These are phyloP conservation scores for Clitoria ternatea DNA, from an alignment of 306 rosid species.

Conservation along the genomic window DNA sequence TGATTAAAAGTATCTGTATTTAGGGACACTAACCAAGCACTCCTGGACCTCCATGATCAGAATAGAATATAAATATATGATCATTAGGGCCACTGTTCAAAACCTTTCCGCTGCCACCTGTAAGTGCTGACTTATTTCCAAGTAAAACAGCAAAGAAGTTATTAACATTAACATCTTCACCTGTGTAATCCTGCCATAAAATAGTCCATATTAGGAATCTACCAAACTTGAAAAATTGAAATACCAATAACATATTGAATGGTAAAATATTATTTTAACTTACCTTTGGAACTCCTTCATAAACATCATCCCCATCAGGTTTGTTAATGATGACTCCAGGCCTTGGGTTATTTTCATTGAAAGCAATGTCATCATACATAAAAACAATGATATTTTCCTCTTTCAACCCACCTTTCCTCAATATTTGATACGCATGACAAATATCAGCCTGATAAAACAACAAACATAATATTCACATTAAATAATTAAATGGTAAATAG, in stretches of 20 bases:
- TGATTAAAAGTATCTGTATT: background rate
- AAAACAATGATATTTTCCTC: conserved; percentile 94
- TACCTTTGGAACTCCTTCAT: conserved; percentile 94
- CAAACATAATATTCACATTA: background rate
- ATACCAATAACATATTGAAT: background rate
- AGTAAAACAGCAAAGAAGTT: conserved; percentile 81
- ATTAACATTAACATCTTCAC: conserved; percentile 58
- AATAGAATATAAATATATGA: conserved; percentile 78
- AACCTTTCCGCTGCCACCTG: conserved; percentile 94
- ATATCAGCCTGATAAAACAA: conserved; percentile 63
- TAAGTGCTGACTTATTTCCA: conserved; percentile 75
- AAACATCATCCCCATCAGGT: conserved; percentile 85
- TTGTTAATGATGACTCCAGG: conserved; percentile 85
- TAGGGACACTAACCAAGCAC: conserved; percentile 71
- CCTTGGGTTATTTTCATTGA: conserved; percentile 73
- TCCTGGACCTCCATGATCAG: conserved; percentile 98
- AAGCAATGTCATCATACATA: conserved; percentile 95
- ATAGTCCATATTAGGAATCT: conserved; percentile 6
- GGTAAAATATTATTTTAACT: background rate
- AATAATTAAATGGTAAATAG: background rate
- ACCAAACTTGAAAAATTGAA: background rate
- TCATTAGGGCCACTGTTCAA: conserved; percentile 91
- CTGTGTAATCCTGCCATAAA: conserved; percentile 77
- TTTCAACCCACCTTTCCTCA: conserved; percentile 79
- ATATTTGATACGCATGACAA: conserved; percentile 89